Percentiles rank a stretch among this genome's conserved stretches.
Conservation (phyloP, 495 filamentous ascomycete species). For the Podospora australis region DNA sequence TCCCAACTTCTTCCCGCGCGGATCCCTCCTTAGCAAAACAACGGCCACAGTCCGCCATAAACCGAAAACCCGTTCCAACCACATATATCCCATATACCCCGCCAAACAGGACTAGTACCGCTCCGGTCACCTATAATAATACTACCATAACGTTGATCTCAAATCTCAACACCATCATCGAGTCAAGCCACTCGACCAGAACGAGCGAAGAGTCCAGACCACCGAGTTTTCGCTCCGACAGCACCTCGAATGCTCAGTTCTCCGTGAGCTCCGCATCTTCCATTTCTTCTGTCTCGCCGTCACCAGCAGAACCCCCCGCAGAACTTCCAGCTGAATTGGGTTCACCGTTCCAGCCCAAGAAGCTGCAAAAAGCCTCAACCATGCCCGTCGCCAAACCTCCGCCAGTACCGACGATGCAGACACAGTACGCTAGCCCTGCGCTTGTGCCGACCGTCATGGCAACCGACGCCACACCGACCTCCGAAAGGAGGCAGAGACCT, state of each 20-base stretch:
- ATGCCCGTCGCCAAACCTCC: constrained; percentile 10
- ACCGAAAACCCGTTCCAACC: constrained; percentile 15
- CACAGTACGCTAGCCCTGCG: constrained; percentile 1
- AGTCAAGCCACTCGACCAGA: constrained; percentile 3
- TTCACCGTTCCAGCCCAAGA: constrained; percentile 13
- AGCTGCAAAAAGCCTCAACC: constrained; percentile 16
- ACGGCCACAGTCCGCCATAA: constrained; percentile 2
- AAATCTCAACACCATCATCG: constrained; percentile 2
- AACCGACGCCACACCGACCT: constrained; percentile 7
- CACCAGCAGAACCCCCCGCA: not conserved
- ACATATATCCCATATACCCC: constrained; percentile 1
- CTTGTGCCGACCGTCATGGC: constrained; percentile 10
- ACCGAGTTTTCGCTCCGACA: not conserved
- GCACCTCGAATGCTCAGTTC: not conserved
- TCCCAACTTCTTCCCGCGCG: not conserved
- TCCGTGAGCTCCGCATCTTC: not conserved
- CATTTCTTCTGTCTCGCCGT: too few relatives aligned
- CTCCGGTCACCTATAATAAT: not conserved
- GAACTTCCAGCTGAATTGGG: not conserved
- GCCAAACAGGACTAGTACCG: constrained; percentile 2
- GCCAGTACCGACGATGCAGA: constrained; percentile 3
- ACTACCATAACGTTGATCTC: constrained; percentile 4
- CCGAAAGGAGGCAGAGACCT: not conserved
- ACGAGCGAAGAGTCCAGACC: not conserved
- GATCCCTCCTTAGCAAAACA: constrained; percentile 1